A percentile compares a stretch with the other conserved stretches of the same genome.
phyloP scores from a whole-genome alignment of 2,329 filamentous ascomycete genomes.

The Trichoderma sp. region DNA sequence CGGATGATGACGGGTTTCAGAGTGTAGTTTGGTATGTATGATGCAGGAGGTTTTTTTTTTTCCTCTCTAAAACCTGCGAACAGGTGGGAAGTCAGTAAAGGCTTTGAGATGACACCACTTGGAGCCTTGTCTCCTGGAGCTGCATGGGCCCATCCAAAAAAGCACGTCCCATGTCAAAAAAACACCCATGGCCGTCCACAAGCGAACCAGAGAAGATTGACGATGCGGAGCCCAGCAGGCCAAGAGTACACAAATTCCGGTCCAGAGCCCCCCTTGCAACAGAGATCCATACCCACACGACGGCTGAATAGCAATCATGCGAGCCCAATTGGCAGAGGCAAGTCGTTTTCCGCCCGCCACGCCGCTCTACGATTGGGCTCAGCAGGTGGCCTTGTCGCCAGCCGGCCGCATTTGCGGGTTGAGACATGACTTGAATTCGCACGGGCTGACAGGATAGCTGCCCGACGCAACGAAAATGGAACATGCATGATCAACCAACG shows the following conservation, averaged over 20 bases:
- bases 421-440: slow-evolving; percentile 23
- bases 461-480: slow-evolving; percentile 17
- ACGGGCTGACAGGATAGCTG: slow-evolving; percentile 18
- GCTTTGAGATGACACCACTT: slow-evolving; percentile 27
- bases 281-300: slow-evolving; percentile 24
- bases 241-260: slow-evolving; percentile 23
- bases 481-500: slow-evolving; percentile 18
- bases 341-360: slow-evolving; percentile 28
- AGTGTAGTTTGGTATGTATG: slow-evolving; percentile 26
- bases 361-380: slow-evolving; percentile 33
- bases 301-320: slow-evolving; percentile 26
- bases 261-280: slow-evolving; percentile 27
- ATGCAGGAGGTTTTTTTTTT: slow-evolving; percentile 33
- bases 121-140: slow-evolving; percentile 16
- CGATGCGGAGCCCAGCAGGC: slow-evolving; percentile 21
- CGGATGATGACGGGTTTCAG: slow-evolving; percentile 15
- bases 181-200: slow-evolving; percentile 17
- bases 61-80: slow-evolving; percentile 32
- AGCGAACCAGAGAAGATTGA: slow-evolving; percentile 20
- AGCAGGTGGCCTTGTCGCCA: neutral
- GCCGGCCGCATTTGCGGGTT: slow-evolving; percentile 21
- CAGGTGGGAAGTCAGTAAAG: slow-evolving; percentile 33
- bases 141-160: slow-evolving; percentile 17
- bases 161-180: slow-evolving; percentile 20
- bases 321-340: slow-evolving; percentile 31